A percentile compares a stretch with the other conserved stretches of the same genome.
phyloP scores from a whole-genome alignment of 176 grass and related monocot genomes.

The Eremochloa ophiuroides region DNA sequence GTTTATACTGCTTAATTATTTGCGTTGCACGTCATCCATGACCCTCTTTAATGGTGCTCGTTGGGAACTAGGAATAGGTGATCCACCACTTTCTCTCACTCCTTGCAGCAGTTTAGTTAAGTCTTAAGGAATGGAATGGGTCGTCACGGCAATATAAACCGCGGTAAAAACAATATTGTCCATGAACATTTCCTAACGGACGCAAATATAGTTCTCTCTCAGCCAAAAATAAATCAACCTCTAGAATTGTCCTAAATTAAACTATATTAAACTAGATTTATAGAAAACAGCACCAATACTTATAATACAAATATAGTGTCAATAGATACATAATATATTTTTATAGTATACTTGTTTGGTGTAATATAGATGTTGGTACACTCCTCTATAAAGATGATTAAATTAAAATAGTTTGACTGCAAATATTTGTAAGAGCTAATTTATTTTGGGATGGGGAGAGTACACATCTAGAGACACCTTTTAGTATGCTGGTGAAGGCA shows the following conservation, averaged over 20 bases:
- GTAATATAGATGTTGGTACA: background rate
- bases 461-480: background rate
- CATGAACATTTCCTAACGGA: too few species aligned
- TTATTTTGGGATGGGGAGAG: background rate
- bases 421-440: background rate
- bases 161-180: background rate
- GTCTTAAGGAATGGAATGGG: too few species aligned
- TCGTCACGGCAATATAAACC: background rate
- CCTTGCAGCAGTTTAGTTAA: background rate
- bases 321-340: background rate
- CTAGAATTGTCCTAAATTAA: background rate
- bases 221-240: background rate
- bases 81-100: background rate
- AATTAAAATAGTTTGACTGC: background rate
- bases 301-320: background rate
- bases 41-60: too few species aligned
- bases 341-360: background rate
- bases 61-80: too few species aligned
- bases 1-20: too few species aligned
- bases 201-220: too few species aligned
- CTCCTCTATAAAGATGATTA: background rate
- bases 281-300: background rate
- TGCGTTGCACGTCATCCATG: too few species aligned
- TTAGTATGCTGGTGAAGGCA: background rate
- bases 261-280: background rate